Conservation (phyloP, 2,329 filamentous ascomycete genomes). For the Exophiala aquamarina region DNA sequence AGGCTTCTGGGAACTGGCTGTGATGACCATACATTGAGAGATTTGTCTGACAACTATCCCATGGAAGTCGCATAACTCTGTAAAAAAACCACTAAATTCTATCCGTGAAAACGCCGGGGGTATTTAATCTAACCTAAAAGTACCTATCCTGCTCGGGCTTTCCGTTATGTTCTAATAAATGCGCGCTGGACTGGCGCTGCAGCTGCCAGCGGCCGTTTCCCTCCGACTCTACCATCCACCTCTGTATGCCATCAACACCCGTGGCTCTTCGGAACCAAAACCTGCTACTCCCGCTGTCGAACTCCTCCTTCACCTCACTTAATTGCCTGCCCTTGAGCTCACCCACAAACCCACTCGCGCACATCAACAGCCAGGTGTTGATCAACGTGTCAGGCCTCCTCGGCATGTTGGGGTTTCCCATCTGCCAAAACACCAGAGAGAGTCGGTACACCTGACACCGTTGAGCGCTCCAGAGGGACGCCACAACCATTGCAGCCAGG, state of each 20-base stretch:
- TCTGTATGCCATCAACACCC: slow-evolving; percentile 1
- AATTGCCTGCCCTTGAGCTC: slow-evolving; percentile 3
- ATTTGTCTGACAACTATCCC: too few species aligned
- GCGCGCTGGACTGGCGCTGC: slow-evolving; percentile 9
- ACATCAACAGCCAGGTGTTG: slow-evolving; percentile 16
- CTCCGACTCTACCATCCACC: slow-evolving; percentile 7
- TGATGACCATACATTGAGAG: too few species aligned
- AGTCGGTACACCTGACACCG: slow-evolving; percentile 31
- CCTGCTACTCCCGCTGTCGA: slow-evolving; percentile 1
- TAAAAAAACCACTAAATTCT: too few species aligned
- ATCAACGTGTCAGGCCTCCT: slow-evolving; percentile 11
- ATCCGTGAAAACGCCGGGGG: too few species aligned
- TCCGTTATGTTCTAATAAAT: too few species aligned
- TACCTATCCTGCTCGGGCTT: too few species aligned
- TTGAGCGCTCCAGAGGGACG: slow-evolving; percentile 20
- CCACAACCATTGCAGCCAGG: slow-evolving; percentile 37
- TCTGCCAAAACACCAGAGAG: slow-evolving; percentile 23
- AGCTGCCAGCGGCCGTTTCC: slow-evolving; percentile 17
- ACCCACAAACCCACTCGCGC: slow-evolving; percentile 7
- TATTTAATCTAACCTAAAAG: slow-evolving; percentile 16
- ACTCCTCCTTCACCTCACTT: slow-evolving; percentile 3
- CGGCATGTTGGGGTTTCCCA: slow-evolving; percentile 8
- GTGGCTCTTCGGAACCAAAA: slow-evolving; percentile 5
- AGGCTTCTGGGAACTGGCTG: too few species aligned
- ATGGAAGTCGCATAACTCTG: too few species aligned